Evolutionary conservation across 257 asterid species (phyloP).

Genomic region (Verbascum thapsus): DNA sequence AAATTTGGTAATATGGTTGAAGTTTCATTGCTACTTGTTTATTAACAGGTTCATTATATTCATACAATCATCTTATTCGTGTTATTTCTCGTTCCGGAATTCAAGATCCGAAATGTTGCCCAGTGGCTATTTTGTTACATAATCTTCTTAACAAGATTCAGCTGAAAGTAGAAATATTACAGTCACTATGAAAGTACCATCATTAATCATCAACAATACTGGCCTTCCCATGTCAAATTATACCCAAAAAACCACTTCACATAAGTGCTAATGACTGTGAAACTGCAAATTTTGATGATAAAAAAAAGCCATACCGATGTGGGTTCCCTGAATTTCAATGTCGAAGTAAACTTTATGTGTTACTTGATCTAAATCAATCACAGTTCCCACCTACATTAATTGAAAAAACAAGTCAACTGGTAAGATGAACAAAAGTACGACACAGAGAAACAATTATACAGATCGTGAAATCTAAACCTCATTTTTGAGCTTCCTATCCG

Average conservation of each 20-base stretch:
- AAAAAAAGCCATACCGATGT: constrained; percentile 49
- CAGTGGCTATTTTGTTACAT: no score
- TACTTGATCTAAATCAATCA: constrained; percentile 52
- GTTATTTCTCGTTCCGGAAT: no score
- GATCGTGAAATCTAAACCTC: constrained; percentile 39
- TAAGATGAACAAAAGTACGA: not conserved
- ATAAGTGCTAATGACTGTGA: not conserved
- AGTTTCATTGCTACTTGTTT: constrained; percentile 1
- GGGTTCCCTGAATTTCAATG: constrained; percentile 67
- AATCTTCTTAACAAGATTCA: no score
- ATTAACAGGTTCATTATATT: not conserved
- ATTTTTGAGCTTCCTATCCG: constrained; percentile 31
- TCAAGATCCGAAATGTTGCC: no score
- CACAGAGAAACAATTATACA: not conserved
- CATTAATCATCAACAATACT: no score
- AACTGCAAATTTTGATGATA: not conserved
- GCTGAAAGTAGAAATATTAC: no score
- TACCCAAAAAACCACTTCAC: no score
- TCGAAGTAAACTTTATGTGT: constrained; percentile 84
- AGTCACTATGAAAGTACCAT: no score
- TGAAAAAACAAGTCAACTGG: not conserved
- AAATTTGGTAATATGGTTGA: not conserved
- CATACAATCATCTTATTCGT: no score
- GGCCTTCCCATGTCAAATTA: no score
- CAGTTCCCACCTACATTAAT: constrained; percentile 45